Percentiles rank a stretch among this genome's conserved stretches.
phyloP scores from a whole-genome alignment of 352 stramenopile genomes.

The Globisporangium viniferum region DNA sequence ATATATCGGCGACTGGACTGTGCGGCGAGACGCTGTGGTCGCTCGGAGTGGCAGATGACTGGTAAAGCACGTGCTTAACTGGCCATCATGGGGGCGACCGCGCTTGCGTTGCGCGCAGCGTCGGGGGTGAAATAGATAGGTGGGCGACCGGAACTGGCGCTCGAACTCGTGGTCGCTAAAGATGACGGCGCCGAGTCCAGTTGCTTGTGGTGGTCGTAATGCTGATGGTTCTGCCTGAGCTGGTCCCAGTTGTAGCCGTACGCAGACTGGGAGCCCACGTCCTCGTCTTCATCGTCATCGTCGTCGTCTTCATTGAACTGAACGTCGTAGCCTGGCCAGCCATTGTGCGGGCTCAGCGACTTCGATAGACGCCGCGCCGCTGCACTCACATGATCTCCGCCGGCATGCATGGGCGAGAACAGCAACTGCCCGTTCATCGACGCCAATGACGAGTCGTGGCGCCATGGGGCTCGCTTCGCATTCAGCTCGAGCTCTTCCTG shows the following conservation, averaged over 20 bases:
- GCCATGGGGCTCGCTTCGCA: slow-evolving; percentile 10
- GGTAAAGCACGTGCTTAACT: background rate
- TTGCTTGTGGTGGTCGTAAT: background rate
- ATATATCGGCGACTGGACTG: background rate
- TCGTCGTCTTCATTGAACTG: slow-evolving; percentile 13
- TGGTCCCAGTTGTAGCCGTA: slow-evolving; percentile 14
- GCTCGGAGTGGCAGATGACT: background rate
- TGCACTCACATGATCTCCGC: background rate
- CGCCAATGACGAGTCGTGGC: slow-evolving; percentile 12
- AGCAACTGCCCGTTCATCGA: slow-evolving; percentile 13
- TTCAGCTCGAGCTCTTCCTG: slow-evolving; percentile 19
- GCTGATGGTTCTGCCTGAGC: background rate
- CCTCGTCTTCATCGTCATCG: slow-evolving; percentile 8
- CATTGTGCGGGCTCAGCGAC: slow-evolving; percentile 15
- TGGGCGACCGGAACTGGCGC: background rate
- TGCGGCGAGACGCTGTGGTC: background rate
- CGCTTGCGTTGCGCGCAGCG: slow-evolving; percentile 10
- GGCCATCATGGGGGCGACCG: slow-evolving; percentile 15
- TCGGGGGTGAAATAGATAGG: slow-evolving; percentile 15
- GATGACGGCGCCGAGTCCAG: background rate
- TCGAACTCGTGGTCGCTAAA: background rate
- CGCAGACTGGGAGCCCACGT: slow-evolving; percentile 10
- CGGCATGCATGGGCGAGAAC: slow-evolving; percentile 20
- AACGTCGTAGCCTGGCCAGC: slow-evolving; percentile 3
- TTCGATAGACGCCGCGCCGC: background rate